Conservation (phyloP, 495 filamentous ascomycete species). For the Cenococcum geophilum region DNA sequence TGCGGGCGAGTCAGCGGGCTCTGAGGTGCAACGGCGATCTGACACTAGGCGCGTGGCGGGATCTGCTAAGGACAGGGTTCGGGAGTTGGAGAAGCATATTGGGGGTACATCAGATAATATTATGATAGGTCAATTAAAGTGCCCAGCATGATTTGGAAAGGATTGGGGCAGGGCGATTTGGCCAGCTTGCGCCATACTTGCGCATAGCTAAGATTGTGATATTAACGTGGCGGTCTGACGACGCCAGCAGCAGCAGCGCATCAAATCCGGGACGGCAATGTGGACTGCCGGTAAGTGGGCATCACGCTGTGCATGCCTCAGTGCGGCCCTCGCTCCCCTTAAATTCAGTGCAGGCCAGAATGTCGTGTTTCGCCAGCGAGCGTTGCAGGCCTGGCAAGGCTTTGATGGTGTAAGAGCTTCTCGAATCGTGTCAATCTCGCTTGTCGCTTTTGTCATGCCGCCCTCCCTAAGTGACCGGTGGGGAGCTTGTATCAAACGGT, state of each 20-base stretch:
- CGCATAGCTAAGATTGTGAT: slow-evolving; percentile 2
- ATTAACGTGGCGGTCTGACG: slow-evolving; percentile 11
- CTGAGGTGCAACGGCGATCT: slow-evolving; percentile 12
- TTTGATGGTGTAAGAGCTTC: slow-evolving; percentile 4
- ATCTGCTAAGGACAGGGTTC: slow-evolving; percentile 17
- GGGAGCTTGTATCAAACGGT: background rate
- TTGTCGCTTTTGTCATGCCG: background rate
- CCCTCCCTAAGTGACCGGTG: background rate
- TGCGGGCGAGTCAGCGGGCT: no score
- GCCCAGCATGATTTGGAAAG: slow-evolving; percentile 24
- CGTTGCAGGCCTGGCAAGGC: background rate
- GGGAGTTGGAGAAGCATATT: slow-evolving; percentile 6
- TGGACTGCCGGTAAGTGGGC: background rate
- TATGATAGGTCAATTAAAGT: slow-evolving; percentile 21
- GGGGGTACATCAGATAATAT: slow-evolving; percentile 23
- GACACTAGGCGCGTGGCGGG: slow-evolving; percentile 17
- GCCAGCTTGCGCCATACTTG: slow-evolving; percentile 17
- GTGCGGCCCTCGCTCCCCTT: background rate
- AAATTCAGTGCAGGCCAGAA: background rate
- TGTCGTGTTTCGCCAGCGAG: background rate
- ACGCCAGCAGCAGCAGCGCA: background rate
- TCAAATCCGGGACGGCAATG: background rate
- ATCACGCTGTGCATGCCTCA: background rate
- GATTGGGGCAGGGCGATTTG: slow-evolving; percentile 1
- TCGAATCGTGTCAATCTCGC: slow-evolving; percentile 26